Evolutionary conservation across 768 basidiomycete genomes (phyloP).

Genomic region (Butyriboletus loyo): DNA sequence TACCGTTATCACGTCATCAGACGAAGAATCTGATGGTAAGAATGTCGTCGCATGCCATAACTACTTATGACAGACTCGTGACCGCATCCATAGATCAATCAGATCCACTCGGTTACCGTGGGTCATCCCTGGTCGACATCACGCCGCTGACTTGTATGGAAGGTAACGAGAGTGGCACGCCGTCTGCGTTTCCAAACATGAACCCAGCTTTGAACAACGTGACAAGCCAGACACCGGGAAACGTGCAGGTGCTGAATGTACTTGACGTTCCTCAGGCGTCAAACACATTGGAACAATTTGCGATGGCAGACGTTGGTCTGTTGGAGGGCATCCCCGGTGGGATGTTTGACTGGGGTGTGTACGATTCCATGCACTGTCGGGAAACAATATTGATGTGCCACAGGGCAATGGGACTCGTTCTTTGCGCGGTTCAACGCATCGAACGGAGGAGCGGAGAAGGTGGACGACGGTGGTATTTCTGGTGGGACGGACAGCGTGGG

Average conservation of each 20-base stretch:
- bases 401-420: constrained; percentile 83
- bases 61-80: neutral
- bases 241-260: constrained; percentile 76
- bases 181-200: constrained; percentile 48
- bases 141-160: constrained; percentile 41
- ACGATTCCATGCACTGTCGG: constrained; percentile 19
- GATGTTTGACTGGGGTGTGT: constrained; percentile 86
- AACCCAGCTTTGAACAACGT: constrained; percentile 71
- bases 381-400: neutral
- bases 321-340: constrained; percentile 77
- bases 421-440: constrained; percentile 56
- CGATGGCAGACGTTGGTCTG: constrained; percentile 63
- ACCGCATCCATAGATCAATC: constrained; percentile 10
- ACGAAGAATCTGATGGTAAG: constrained; percentile 54
- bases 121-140: constrained; percentile 54
- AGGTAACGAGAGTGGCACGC: constrained; percentile 24
- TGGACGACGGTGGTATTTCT: neutral
- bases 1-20: constrained; percentile 48
- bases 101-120: constrained; percentile 10
- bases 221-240: constrained; percentile 36
- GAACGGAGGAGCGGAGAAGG: constrained; percentile 3
- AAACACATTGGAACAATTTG: constrained; percentile 58
- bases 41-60: constrained; percentile 17
- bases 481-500: neutral
- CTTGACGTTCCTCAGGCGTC: constrained; percentile 59